phyloP scores from a whole-genome alignment of 495 filamentous ascomycete genomes.

The Cercophora newfieldiana region DNA sequence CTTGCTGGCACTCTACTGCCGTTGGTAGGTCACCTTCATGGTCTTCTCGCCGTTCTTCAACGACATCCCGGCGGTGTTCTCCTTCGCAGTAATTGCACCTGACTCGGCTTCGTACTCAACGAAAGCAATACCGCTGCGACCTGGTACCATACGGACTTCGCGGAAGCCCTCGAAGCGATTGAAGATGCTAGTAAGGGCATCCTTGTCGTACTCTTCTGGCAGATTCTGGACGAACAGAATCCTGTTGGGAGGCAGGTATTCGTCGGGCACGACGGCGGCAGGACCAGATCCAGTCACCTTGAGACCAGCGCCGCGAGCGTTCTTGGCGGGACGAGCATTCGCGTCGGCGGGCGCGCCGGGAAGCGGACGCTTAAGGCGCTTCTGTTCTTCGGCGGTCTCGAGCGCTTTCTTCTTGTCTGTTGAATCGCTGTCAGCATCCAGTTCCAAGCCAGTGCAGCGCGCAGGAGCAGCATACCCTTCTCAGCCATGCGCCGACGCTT shows the following conservation, averaged over 20 bases:
- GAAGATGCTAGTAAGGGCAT: constrained; percentile 77
- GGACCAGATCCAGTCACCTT: constrained; percentile 72
- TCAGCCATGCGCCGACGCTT: constrained; percentile 84
- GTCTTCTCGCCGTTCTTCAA: constrained; percentile 67
- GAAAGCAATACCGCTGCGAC: constrained; percentile 87
- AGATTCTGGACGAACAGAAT: constrained; percentile 94
- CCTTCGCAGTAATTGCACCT: constrained; percentile 91
- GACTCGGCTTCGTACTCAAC: constrained; percentile 92
- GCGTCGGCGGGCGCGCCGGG: constrained; percentile 50
- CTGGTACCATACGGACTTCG: constrained; percentile 86
- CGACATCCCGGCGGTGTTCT: constrained; percentile 86
- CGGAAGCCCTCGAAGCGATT: constrained; percentile 89
- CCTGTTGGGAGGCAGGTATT: constrained; percentile 96
- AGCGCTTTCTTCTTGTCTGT: constrained; percentile 89
- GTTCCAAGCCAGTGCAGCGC: neutral
- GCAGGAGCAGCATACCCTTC: constrained; percentile 65
- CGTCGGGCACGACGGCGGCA: constrained; percentile 83
- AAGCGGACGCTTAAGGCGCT: constrained; percentile 75
- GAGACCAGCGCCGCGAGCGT: constrained; percentile 73
- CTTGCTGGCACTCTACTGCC: constrained; percentile 57
- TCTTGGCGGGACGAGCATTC: constrained; percentile 67
- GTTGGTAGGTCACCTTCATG: constrained; percentile 87
- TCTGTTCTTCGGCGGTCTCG: constrained; percentile 78
- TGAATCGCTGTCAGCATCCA: constrained; percentile 6
- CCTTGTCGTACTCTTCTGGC: constrained; percentile 81